A percentile compares a stretch with the other conserved stretches of the same genome.
Conservation (phyloP, 768 basidiomycete species). For the Rhizopogon vinicolor region DNA sequence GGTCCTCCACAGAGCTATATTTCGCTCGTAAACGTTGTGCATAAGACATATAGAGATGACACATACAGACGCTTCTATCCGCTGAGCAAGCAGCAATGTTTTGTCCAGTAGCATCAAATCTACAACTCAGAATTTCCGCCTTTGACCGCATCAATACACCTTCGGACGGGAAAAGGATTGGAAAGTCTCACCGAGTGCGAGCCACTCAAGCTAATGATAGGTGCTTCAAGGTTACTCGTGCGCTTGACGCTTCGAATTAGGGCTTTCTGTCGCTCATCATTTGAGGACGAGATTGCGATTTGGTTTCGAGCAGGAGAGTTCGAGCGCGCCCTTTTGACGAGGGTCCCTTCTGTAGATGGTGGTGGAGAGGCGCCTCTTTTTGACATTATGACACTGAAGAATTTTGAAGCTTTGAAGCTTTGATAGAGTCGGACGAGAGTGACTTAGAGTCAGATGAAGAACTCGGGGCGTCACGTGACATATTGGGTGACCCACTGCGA, state of each 20-base stretch:
- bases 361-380: constrained; percentile 66
- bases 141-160: constrained; percentile 17
- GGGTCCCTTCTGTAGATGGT: constrained; percentile 35
- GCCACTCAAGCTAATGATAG: constrained; percentile 87
- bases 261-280: constrained; percentile 71
- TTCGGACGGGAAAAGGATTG: constrained; percentile 1
- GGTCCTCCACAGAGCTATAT: constrained; percentile 80
- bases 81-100: constrained; percentile 90
- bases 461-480: neutral
- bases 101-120: constrained; percentile 92
- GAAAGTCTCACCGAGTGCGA: constrained; percentile 67
- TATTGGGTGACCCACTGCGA: no score
- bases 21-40: neutral
- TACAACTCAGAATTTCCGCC: constrained; percentile 87
- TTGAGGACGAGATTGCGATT: constrained; percentile 71
- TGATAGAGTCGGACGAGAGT: no score
- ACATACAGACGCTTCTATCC: constrained; percentile 87
- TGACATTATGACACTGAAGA: constrained; percentile 44
- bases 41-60: constrained; percentile 1
- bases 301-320: constrained; percentile 55
- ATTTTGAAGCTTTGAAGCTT: neutral
- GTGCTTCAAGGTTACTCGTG: constrained; percentile 91
- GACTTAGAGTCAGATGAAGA: neutral
- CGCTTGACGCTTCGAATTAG: constrained; percentile 83
- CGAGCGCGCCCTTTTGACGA: constrained; percentile 60